These are phyloP conservation scores for Malbranchea zuffiana DNA, from an alignment of 2,329 filamentous ascomycete genomes.

Conservation along the genomic window DNA sequence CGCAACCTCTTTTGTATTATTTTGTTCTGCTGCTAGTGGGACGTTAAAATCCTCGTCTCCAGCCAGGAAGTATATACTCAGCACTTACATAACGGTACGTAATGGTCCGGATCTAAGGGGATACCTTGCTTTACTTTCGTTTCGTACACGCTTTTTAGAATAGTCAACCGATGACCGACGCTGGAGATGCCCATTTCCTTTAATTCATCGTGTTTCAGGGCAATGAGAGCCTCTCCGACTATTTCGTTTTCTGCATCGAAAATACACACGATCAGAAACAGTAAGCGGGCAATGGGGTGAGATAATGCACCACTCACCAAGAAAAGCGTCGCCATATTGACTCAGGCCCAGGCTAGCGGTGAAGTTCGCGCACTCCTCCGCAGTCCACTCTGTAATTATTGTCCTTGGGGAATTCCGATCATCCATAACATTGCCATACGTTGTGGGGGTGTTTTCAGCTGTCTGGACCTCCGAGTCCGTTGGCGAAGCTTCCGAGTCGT, in stretches of 20 bases:
- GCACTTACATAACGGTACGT: slow-evolving; percentile 74
- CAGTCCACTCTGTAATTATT: slow-evolving; percentile 52
- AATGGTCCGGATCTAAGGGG: slow-evolving; percentile 83
- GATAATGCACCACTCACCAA: slow-evolving; percentile 50
- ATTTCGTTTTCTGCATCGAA: slow-evolving; percentile 70
- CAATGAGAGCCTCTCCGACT: slow-evolving; percentile 79
- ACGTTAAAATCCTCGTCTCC: slow-evolving; percentile 6
- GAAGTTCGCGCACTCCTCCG: slow-evolving; percentile 84
- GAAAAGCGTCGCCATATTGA: slow-evolving; percentile 72
- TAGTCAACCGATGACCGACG: slow-evolving; percentile 86
- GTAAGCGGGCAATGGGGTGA: background rate
- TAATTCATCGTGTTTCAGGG: slow-evolving; percentile 80
- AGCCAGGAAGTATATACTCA: background rate
- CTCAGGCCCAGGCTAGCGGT: slow-evolving; percentile 65
- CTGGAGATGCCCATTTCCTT: slow-evolving; percentile 90
- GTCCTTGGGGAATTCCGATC: slow-evolving; percentile 45
- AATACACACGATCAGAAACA: background rate
- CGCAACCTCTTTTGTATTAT: slow-evolving; percentile 72
- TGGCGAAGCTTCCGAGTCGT: slow-evolving; percentile 47
- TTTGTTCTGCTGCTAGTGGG: slow-evolving; percentile 70
- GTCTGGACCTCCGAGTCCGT: slow-evolving; percentile 49
- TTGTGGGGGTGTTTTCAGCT: slow-evolving; percentile 53
- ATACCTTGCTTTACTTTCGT: slow-evolving; percentile 91
- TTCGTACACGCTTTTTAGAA: slow-evolving; percentile 92
- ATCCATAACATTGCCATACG: slow-evolving; percentile 43